Percentiles rank a stretch among this genome's conserved stretches.
phyloP scores from a whole-genome alignment of 768 basidiomycete genomes.

The Mycena indigotica region DNA sequence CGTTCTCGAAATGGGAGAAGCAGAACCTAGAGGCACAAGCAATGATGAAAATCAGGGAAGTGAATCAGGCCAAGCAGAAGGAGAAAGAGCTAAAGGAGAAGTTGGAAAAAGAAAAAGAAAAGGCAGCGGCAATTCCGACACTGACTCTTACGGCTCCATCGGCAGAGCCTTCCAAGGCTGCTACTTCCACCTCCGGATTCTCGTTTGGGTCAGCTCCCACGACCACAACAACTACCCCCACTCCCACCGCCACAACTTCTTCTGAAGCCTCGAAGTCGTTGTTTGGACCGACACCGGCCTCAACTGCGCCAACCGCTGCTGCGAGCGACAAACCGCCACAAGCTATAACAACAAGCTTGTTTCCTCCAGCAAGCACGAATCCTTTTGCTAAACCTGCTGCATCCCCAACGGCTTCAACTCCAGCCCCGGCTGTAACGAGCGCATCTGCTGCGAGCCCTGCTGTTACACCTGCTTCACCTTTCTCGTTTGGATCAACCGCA shows the following conservation, averaged over 20 bases:
- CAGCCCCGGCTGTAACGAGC: slow-evolving; percentile 9
- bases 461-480: slow-evolving; percentile 14
- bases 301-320: too few relatives aligned
- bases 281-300: slow-evolving; percentile 3
- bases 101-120: slow-evolving; percentile 40
- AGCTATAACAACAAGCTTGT: slow-evolving; percentile 12
- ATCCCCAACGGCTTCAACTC: slow-evolving; percentile 10
- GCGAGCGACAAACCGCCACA: slow-evolving; percentile 10
- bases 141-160: slow-evolving; percentile 31
- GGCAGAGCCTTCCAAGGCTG: slow-evolving; percentile 27
- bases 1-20: slow-evolving; percentile 83
- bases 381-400: slow-evolving; percentile 20
- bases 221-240: slow-evolving; percentile 19
- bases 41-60: slow-evolving; percentile 68
- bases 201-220: slow-evolving; percentile 18
- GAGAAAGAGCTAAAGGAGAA: slow-evolving; percentile 41
- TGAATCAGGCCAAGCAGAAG: slow-evolving; percentile 47
- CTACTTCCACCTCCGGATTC: slow-evolving; percentile 25
- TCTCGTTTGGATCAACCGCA: slow-evolving; percentile 22
- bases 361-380: slow-evolving; percentile 9
- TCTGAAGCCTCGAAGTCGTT: slow-evolving; percentile 2
- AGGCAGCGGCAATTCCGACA: slow-evolving; percentile 29
- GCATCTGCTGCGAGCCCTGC: too few relatives aligned
- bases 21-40: slow-evolving; percentile 82
- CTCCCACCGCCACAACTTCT: slow-evolving; percentile 21